phyloP scores from a whole-genome alignment of 352 stramenopile genomes.

The Plasmopara viticola region DNA sequence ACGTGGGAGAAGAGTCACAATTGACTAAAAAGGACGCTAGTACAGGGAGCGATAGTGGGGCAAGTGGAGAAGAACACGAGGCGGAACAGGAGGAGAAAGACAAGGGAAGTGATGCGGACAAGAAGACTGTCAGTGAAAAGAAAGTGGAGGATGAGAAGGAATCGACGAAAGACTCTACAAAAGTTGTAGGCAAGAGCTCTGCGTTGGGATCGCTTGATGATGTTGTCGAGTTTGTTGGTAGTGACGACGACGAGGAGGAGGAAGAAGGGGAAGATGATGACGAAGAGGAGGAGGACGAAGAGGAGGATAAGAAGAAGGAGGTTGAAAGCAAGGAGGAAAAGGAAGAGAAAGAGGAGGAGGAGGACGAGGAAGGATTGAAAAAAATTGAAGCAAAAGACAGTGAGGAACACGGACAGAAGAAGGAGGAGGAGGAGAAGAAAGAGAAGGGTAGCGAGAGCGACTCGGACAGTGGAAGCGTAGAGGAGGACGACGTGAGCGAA shows the following conservation, averaged over 20 bases:
- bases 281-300: constrained; percentile 7
- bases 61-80: neutral
- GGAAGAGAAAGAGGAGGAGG: neutral
- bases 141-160: neutral
- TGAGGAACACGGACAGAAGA: neutral
- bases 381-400: neutral
- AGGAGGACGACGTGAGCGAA: constrained; percentile 11
- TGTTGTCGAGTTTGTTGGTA: constrained; percentile 23
- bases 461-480: neutral
- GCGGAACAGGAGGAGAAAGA: neutral
- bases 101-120: neutral
- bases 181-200: constrained; percentile 7
- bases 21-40: neutral
- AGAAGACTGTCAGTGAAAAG: neutral
- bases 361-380: neutral
- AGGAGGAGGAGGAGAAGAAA: neutral
- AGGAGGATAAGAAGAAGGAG: constrained; percentile 8
- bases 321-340: constrained; percentile 1
- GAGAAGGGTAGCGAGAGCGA: neutral
- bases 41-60: constrained; percentile 7
- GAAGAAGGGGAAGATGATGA: constrained; percentile 15
- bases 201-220: constrained; percentile 18
- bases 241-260: constrained; percentile 10
- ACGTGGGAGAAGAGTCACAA: neutral
- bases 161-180: constrained; percentile 20